Evolutionary conservation across 2,329 filamentous ascomycete species (phyloP), one percentile per base, ranked within the genome.

Genomic region (Chaetothyriales sp.): DNA sequence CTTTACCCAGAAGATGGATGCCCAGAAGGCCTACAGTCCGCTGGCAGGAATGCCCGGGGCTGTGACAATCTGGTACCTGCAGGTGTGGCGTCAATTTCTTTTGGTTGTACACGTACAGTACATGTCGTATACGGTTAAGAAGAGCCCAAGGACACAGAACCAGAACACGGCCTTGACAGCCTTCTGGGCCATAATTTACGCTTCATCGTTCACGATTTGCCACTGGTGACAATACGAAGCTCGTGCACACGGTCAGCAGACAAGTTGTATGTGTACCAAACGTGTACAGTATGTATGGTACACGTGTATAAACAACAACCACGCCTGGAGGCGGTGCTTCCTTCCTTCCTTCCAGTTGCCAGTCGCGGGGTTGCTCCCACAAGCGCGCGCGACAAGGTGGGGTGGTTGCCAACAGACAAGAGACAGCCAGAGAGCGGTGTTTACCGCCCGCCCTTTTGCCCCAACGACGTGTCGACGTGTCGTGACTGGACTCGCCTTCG

Each of bases 41-140:
- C 5, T 5, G 10, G 10, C 32, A 39, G 32, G 32, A 15, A 39
- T 39, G 32, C 32, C 15, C 10, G 28, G 8, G 28, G 32, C 32
- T 39, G 32, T 49, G n/a, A 25, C 48, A 56, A 55, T 57, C 49
- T 55, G 53, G 55, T 57, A 55, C 55, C 55, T 57, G 55, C 55
- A 54, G 49, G 42, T 45, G 55, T 55, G 55, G 55, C 53, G 52
- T 46, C 43, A 28, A 48, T 43, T 22, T 48, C 47, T 45, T 25
- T 45, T 47, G 10, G 32, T 10, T 15, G 32, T 39, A 39, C 32
- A 39, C 10, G 10, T 39, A 15, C n/a, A n/a, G n/a, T n/a, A n/a
- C n/a, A n/a, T n/a, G n/a, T n/a, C n/a, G n/a, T n/a, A n/a, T n/a
- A n/a, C n/a, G n/a, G n/a, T n/a, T n/a, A n/a, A n/a, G 15, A 39